Evolutionary conservation across 371 early-diverging fungal genomes (phyloP), one percentile per base, ranked within the genome.

Genomic region (Apophysomyces elegans): DNA sequence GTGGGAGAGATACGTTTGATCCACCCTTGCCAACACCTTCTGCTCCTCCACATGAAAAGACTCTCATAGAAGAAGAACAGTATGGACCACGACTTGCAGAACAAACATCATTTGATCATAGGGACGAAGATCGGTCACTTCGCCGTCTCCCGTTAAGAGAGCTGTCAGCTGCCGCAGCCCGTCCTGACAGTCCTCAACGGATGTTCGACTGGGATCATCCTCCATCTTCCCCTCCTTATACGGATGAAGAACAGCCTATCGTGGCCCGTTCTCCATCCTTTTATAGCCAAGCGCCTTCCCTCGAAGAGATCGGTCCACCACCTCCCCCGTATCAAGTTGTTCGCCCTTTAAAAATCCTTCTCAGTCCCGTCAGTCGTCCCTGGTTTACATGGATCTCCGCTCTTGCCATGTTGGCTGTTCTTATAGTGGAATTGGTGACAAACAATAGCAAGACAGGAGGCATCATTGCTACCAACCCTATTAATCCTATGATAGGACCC

Each of bases 401-500:
- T 14, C 60, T 76, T 0, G 63, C 69, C 7, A 84, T 84, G 71
- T n/a, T 84, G 7, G 73, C 65, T 37, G 66, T 83, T 11, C 71
- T 86, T 16, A 62, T 83, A 14, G 77, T 74, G 57, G 84, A 83
- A 70, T 60, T 84, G 37, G 57, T 76, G 14, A 73, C 67, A 37
- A 79, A 77, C 47, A 65, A 74, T n/a, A 65, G 73, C 50, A 32
- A 73, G 5, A 77, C 81, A 1, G 73, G 77, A 4, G 47, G 64
- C 36, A 18, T 73, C 18, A 73, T 80, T 44, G 62, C 59, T 14
- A 80, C 79, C 1, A 66, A 43, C 18, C 81, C 84, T 5, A 73
- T 82, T 59, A 86, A 86, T 65, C 75, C 73, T 11, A 80, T 86
- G 81, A 78, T 86, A 44, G 86, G 86, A 16, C 86, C 86, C 4